A percentile compares a stretch with the other conserved stretches of the same genome.
Conservation (phyloP, 805 yeast genomes). For the Candida suzukii region DNA sequence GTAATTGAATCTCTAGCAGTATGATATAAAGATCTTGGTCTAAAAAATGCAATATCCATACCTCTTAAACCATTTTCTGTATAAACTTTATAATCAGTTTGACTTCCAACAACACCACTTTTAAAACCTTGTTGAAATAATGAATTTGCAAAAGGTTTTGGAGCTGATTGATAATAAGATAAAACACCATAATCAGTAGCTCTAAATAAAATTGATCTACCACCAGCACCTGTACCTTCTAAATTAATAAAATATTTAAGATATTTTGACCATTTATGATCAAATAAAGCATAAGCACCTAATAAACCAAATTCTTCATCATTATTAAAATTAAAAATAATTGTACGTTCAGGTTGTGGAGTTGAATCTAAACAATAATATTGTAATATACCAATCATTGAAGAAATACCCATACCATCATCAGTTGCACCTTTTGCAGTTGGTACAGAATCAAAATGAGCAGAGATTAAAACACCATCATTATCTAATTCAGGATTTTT, state of each 20-base stretch:
- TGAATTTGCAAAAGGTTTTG: constrained; percentile 72
- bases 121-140: constrained; percentile 82
- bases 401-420: constrained; percentile 84
- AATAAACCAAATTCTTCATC: constrained; percentile 83
- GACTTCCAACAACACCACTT: constrained; percentile 62
- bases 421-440: constrained; percentile 85
- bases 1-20: constrained; percentile 66
- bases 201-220: constrained; percentile 74
- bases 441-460: constrained; percentile 89
- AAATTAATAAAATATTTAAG: constrained; percentile 67
- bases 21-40: constrained; percentile 80
- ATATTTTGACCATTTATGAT: constrained; percentile 63
- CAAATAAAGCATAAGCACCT: constrained; percentile 70
- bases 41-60: constrained; percentile 82
- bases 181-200: constrained; percentile 75
- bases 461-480: constrained; percentile 68
- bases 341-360: constrained; percentile 58
- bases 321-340: constrained; percentile 81
- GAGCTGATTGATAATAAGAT: constrained; percentile 45
- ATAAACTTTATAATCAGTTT: constrained; percentile 81
- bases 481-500: constrained; percentile 33
- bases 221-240: constrained; percentile 93
- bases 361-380: constrained; percentile 28
- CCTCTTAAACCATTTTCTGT: constrained; percentile 66
- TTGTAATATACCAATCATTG: constrained; percentile 64